A percentile compares a stretch with the other conserved stretches of the same genome.
These are phyloP conservation scores for Phytophthora pluvialis DNA, from an alignment of 352 stramenopile genomes.

Conservation along the genomic window DNA sequence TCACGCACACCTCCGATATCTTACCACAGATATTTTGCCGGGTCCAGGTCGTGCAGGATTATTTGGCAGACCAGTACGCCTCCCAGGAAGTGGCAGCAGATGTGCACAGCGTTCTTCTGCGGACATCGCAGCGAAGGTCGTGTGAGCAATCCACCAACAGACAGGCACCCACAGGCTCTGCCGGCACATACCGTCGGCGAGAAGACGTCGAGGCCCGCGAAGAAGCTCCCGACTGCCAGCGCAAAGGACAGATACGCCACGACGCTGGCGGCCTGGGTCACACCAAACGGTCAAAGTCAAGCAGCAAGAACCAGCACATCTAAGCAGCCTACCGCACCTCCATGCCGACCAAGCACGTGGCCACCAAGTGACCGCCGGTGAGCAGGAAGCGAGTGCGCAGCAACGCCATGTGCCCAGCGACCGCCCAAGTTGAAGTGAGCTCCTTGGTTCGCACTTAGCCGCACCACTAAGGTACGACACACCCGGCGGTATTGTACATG, in stretches of 20 bases:
- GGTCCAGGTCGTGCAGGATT: slow-evolving; percentile 48
- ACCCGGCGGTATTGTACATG: not conserved
- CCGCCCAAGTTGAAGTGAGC: slow-evolving; percentile 20
- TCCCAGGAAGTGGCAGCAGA: slow-evolving; percentile 65
- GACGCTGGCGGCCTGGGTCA: slow-evolving; percentile 29
- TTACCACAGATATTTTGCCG: slow-evolving; percentile 55
- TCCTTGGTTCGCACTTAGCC: slow-evolving; percentile 18
- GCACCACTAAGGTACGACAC: slow-evolving; percentile 22
- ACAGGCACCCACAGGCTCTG: not conserved
- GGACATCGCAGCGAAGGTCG: not conserved
- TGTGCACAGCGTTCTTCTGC: slow-evolving; percentile 63
- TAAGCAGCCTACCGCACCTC: slow-evolving; percentile 2
- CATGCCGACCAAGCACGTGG: slow-evolving; percentile 46
- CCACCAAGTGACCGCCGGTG: slow-evolving; percentile 62
- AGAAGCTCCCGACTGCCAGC: slow-evolving; percentile 42
- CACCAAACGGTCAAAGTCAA: not conserved
- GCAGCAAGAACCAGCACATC: not conserved
- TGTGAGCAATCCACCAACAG: slow-evolving; percentile 1
- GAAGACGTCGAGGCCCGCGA: slow-evolving; percentile 61
- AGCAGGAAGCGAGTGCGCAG: slow-evolving; percentile 63
- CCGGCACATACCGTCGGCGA: slow-evolving; percentile 37
- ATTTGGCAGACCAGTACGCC: slow-evolving; percentile 65
- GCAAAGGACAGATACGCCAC: slow-evolving; percentile 52
- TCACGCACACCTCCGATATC: not conserved
- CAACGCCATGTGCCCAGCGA: slow-evolving; percentile 23